A percentile compares a stretch with the other conserved stretches of the same genome.
These are phyloP conservation scores for Yarrowia phangngaensis DNA, from an alignment of 805 yeast species.

Conservation along the genomic window DNA sequence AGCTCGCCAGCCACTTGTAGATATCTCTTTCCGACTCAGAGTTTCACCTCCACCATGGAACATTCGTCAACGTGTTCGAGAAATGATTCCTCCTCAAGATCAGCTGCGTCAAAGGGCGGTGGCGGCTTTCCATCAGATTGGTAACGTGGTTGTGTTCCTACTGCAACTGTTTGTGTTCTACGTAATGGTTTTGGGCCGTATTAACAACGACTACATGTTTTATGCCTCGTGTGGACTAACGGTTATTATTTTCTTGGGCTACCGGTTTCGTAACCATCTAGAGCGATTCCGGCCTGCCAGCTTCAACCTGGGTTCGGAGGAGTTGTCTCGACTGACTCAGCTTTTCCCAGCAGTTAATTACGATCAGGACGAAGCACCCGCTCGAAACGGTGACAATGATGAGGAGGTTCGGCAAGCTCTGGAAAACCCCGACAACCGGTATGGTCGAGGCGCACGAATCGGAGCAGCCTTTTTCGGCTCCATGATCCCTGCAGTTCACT, in stretches of 20 bases:
- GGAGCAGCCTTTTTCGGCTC: slow-evolving; percentile 23
- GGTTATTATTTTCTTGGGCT: slow-evolving; percentile 6
- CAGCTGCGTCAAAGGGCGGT: slow-evolving; percentile 5
- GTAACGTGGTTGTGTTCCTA: slow-evolving; percentile 11
- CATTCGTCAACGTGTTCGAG: slow-evolving; percentile 6
- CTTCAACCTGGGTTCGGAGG: slow-evolving; percentile 14
- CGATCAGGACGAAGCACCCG: slow-evolving; percentile 12
- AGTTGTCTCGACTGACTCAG: slow-evolving; percentile 10
- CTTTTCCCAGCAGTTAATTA: slow-evolving; percentile 20
- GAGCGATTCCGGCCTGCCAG: slow-evolving; percentile 21
- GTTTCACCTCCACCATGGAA: slow-evolving; percentile 19
- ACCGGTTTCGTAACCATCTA: slow-evolving; percentile 18
- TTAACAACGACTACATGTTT: slow-evolving; percentile 23
- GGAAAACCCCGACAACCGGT: slow-evolving; percentile 22
- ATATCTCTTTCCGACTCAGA: slow-evolving; percentile 6
- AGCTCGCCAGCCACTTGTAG: slow-evolving; percentile 1
- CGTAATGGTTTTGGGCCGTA: slow-evolving; percentile 15
- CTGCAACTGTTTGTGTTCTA: slow-evolving; percentile 22
- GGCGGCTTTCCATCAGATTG: slow-evolving; percentile 5
- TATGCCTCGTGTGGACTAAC: slow-evolving; percentile 22
- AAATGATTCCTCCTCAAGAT: slow-evolving; percentile 8
- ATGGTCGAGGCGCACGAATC: slow-evolving; percentile 7
- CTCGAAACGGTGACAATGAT: neutral
- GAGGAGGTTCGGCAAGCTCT: slow-evolving; percentile 14
- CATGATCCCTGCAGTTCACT: slow-evolving; percentile 23